Conservation (phyloP, 78 protist species). For the Dictyostelium capitatum region DNA sequence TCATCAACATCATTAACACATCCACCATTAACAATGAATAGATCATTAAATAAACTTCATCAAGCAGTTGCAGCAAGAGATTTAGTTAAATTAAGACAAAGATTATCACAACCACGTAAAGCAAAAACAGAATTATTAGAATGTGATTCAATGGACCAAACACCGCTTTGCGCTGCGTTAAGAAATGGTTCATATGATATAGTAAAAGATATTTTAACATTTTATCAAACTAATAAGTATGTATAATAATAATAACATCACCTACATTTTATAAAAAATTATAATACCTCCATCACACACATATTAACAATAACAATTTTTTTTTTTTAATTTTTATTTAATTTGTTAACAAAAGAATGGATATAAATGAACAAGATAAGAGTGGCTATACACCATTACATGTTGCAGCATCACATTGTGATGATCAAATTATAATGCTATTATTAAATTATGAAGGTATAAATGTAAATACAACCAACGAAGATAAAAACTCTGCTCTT, state of each 20-base stretch:
- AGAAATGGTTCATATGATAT: slow-evolving; percentile 47
- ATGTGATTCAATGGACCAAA: slow-evolving; percentile 64
- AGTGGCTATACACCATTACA: slow-evolving; percentile 71
- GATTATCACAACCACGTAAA: slow-evolving; percentile 37
- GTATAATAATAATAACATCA: too few species aligned
- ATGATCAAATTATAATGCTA: slow-evolving; percentile 45
- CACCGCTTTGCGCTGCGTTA: slow-evolving; percentile 71
- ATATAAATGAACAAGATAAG: slow-evolving; percentile 48
- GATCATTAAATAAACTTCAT: slow-evolving; percentile 50
- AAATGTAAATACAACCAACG: slow-evolving; percentile 71
- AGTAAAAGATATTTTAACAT: slow-evolving; percentile 48
- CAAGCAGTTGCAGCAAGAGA: slow-evolving; percentile 37
- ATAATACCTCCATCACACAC: too few species aligned
- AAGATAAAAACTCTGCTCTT: slow-evolving; percentile 83
- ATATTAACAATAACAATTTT: not conserved
- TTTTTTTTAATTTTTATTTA: not conserved
- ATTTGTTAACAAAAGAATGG: not conserved
- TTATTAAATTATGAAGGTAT: slow-evolving; percentile 60
- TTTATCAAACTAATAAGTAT: slow-evolving; percentile 61
- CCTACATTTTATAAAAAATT: too few species aligned
- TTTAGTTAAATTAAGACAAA: slow-evolving; percentile 16
- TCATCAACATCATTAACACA: slow-evolving; percentile 52
- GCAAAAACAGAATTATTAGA: slow-evolving; percentile 38
- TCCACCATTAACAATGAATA: slow-evolving; percentile 46
- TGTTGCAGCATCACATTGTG: slow-evolving; percentile 37